phyloP scores from a whole-genome alignment of 805 yeast species.

The Zygoascus bituminiphila region DNA sequence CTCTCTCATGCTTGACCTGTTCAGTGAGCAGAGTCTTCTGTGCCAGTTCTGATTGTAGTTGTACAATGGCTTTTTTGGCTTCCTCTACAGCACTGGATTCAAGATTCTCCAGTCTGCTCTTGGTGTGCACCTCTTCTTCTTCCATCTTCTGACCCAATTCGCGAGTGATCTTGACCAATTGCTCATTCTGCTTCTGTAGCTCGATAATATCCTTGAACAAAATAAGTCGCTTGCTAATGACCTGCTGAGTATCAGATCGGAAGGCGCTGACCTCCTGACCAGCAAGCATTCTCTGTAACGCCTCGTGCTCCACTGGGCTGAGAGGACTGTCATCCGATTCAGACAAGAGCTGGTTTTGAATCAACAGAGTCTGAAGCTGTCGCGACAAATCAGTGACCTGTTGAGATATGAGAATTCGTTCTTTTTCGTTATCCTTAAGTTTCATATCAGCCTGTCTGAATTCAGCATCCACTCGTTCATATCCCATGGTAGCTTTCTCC shows the following conservation, averaged over 20 bases:
- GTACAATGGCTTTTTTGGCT: conserved; percentile 28
- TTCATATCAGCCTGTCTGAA: conserved; percentile 26
- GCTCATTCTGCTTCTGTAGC: conserved; percentile 65
- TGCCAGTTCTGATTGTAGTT: conserved; percentile 30
- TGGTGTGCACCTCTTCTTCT: conserved; percentile 38
- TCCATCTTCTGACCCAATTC: conserved; percentile 67
- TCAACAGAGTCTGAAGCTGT: conserved; percentile 69
- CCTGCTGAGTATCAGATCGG: neutral
- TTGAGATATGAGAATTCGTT: conserved; percentile 41
- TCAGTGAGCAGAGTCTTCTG: conserved; percentile 62
- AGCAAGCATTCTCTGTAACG: conserved; percentile 48
- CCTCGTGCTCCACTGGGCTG: conserved; percentile 54
- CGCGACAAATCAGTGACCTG: conserved; percentile 67
- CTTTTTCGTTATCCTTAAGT: conserved; percentile 38
- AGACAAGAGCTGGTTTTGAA: conserved; percentile 48
- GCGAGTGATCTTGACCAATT: conserved; percentile 60
- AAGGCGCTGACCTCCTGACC: conserved; percentile 17
- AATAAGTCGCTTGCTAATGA: conserved; percentile 44
- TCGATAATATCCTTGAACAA: conserved; percentile 60
- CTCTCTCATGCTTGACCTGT: conserved; percentile 50
- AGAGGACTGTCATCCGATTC: conserved; percentile 54
- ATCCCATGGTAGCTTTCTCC: conserved; percentile 32
- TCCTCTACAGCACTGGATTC: conserved; percentile 28
- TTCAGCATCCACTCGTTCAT: conserved; percentile 30
- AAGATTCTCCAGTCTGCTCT: conserved; percentile 18